Conservation (phyloP, 495 filamentous ascomycete genomes). For the Cairneyella variabilis region DNA sequence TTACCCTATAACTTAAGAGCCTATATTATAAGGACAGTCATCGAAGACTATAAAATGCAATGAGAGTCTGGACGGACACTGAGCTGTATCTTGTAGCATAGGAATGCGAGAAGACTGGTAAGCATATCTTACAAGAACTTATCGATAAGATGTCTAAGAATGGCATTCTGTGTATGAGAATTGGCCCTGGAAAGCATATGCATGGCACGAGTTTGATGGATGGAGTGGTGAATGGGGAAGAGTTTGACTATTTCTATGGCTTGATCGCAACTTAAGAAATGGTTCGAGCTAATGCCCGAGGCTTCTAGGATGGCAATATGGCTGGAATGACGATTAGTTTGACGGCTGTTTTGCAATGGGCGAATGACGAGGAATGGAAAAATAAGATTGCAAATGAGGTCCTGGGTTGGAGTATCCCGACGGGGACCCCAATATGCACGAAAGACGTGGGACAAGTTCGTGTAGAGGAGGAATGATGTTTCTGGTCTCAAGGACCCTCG, state of each 20-base stretch:
- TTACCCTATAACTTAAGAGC: constrained; percentile 71
- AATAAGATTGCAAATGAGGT: constrained; percentile 66
- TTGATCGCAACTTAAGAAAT: constrained; percentile 72
- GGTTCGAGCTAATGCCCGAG: constrained; percentile 63
- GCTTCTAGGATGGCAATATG: constrained; percentile 50
- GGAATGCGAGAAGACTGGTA: constrained; percentile 72
- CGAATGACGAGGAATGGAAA: constrained; percentile 61
- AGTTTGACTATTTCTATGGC: constrained; percentile 88
- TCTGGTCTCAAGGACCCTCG: no score
- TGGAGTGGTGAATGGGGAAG: constrained; percentile 69
- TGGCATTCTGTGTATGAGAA: constrained; percentile 73
- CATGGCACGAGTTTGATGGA: constrained; percentile 64
- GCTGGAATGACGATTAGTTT: constrained; percentile 72
- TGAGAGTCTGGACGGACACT: constrained; percentile 70
- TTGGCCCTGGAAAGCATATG: constrained; percentile 81
- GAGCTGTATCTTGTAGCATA: constrained; percentile 71
- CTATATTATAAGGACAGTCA: constrained; percentile 83
- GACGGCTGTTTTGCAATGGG: constrained; percentile 77
- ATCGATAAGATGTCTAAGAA: constrained; percentile 72
- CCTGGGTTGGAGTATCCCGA: no score
- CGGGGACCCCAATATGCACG: no score
- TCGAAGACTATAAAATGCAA: constrained; percentile 61
- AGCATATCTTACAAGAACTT: constrained; percentile 69
- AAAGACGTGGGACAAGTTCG: no score
- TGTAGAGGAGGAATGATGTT: no score